Evolutionary conservation across 176 grass and related monocot species (phyloP), one percentile per base, ranked within the genome.

Genomic region (Areca catechu): DNA sequence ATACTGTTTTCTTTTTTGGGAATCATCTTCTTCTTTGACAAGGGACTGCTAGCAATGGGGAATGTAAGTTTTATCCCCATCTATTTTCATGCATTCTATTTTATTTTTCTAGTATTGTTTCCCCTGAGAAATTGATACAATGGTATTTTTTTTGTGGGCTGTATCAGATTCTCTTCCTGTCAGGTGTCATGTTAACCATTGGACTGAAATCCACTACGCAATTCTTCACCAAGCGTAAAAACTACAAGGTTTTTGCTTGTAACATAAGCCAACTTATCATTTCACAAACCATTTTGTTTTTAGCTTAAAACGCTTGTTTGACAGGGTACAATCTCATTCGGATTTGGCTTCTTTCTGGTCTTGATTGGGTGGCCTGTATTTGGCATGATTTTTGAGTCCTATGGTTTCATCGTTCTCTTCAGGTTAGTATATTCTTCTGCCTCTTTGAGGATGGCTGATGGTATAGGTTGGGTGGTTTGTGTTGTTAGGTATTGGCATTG

Each of bases 191-290:
- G 61, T 76, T 95, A 47, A 95, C 84, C 58, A 95, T 89, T 77
- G 89, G 89, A 30, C 71, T 85, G 49, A 85, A 82, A 71, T 82
- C 89, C 28, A 85, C 89, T 0, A 66, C 85, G 72, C 89, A 79
- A 27, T 95, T 95, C 75, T 95, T 95, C 51, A 76, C 84, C 65
- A 89, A 95, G 59, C 84, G 78, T 63, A 95, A 75, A 73, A 95
- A 95, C 76, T 83, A 95, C 68, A 95, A 79, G 84, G 84, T 85
- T 19, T 2, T 43, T 43, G 10, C 34, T 43, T 43, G 34, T 43
- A 43, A 43, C 34, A 43, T 43, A 12, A 43, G 34, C 14, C 34
- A 43, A 43, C 9, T 43, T 43, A 12, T 43, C 34, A 43, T 43
- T 43, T 43, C 34, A 14, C 34, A 43, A 43, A 43, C 34, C 34